Base-by-base conservation (phyloP, 192 early-diverging fungal genomes). In the Phycomyces nitens region DNA sequence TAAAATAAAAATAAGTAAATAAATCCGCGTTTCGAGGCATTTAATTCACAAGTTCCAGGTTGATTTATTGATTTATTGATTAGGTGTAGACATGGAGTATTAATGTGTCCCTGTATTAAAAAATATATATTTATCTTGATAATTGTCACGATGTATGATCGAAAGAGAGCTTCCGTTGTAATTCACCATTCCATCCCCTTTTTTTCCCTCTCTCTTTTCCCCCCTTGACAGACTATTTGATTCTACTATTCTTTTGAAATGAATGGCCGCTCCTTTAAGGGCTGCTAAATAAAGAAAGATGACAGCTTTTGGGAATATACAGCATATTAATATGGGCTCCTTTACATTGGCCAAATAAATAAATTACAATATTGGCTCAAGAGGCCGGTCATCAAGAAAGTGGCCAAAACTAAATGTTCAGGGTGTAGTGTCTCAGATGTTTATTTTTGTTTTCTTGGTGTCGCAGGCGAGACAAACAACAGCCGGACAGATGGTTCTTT, bases 81-180 rank as follows among this genome's bases (percentile, higher is more conserved):
- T 34, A 34, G 7, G 29, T 34, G 12, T 47, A 3, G 44, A 3
- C 18, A 47, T 47, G 44, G 44, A 47, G 44, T 47, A 47, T 47
- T 47, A 47, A 47, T 47, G 44, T 47, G 44, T 47, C 44, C 44
- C 44, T 47, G 44, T 47, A 47, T 47, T 47, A 47, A 47, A 47
- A 47, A 47, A 47, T 47, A 47, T 47, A 47, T 47, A 47, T 47
- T 7, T 47, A 6, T 47, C 3, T 7, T n/a, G 12, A 47, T 14
- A 6, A 3, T 3, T 47, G 44, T 47, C 44, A 47, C 44, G 44
- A 47, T 47, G 18, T 47, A 3, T 47, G 44, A 47, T 47, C 29
- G 29, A 34, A 47, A 47, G 12, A 47, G 44, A 47, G 44, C 18
- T 14, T 47, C 44, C 44, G 44, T 47, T 47, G 18, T 47, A 47